Evolutionary conservation across 805 yeast species (phyloP), one percentile per base, ranked within the genome.

Genomic region (Candida sakaeoensis): DNA sequence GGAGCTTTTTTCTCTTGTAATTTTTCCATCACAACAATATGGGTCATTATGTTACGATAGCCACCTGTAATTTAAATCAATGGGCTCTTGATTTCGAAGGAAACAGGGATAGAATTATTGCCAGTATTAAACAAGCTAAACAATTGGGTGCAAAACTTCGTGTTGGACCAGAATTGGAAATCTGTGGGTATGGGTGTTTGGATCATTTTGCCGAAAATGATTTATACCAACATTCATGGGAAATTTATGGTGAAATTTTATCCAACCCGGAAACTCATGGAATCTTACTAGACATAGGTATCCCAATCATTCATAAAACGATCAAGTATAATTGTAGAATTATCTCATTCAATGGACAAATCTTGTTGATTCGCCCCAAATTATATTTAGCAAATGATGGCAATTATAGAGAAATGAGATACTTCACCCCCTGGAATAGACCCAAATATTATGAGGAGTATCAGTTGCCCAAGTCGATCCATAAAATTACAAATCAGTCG

Each of bases 61-160:
- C 98, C 1, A 90, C 98, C 1, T 91, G 98, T 63, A 88, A 90
- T 53, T 72, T 93, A 48, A 93, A 93, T 66, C 99, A 93, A 74
- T 93, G 99, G 99, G 96, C 99, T 0, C 71, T 93, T 40, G 99
- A 93, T 60, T 93, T 88, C 60, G 98, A 91, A 60, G 99, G 99
- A 4, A 93, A 93, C 62, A 74, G 96, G 39, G 96, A 90, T 55
- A 72, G 99, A 42, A 91, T 93, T 47, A 53, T 93, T 17, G 82
- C 83, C 54, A 83, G 95, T 40, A 91, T 93, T 53, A 58, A 55
- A 16, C 70, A 75, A 37, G 96, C 99, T 39, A 93, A 90, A 54
- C 60, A 63, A 21, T 72, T 65, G 44, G 86, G 87, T 12, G 95
- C 99, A 0, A 67, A 71, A 14, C 72, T 95, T 37, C 74, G 99